A percentile compares a stretch with the other conserved stretches of the same genome.
Evolutionary conservation across 441 rosid genomes (phyloP).

Genomic region (Populus hybrid): DNA sequence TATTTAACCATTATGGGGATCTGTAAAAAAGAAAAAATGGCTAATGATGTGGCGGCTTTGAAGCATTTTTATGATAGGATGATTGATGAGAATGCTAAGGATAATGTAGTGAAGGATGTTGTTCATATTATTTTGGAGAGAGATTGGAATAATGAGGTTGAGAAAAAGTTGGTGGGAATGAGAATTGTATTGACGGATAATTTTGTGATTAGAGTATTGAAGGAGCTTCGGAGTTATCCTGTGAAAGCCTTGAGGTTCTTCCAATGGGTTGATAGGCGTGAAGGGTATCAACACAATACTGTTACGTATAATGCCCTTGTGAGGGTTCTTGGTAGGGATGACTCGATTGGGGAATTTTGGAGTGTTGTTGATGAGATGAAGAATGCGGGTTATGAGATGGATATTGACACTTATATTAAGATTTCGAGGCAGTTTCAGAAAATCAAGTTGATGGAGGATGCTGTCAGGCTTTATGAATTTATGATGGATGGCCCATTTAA

Average conservation of each 20-base stretch:
- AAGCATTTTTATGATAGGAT: conserved; percentile 60
- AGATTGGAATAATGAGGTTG: conserved; percentile 53
- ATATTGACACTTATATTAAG: conserved; percentile 69
- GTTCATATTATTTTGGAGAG: conserved; percentile 31
- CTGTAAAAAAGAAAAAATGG: conserved; percentile 47
- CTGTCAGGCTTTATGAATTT: conserved; percentile 75
- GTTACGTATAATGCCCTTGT: conserved; percentile 55
- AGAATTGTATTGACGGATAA: conserved; percentile 48
- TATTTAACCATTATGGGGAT: conserved; percentile 36
- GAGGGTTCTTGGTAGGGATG: conserved; percentile 63
- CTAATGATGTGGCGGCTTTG: conserved; percentile 51
- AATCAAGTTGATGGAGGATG: conserved; percentile 54
- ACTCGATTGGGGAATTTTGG: conserved; percentile 69
- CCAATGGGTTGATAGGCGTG: conserved; percentile 45
- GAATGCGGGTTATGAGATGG: conserved; percentile 54
- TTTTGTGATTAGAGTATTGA: conserved; percentile 63
- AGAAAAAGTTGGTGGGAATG: conserved; percentile 54
- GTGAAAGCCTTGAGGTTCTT: conserved; percentile 58
- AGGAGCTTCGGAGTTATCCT: conserved; percentile 55
- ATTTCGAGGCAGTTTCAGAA: conserved; percentile 79
- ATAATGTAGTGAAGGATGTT: conserved; percentile 36
- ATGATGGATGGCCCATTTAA: conserved; percentile 87
- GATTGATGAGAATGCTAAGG: conserved; percentile 60
- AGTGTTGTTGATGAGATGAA: conserved; percentile 60
- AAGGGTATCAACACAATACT: conserved; percentile 44